These are phyloP conservation scores for Oenanthe javanica DNA, from an alignment of 140 eudicot species.

Conservation along the genomic window DNA sequence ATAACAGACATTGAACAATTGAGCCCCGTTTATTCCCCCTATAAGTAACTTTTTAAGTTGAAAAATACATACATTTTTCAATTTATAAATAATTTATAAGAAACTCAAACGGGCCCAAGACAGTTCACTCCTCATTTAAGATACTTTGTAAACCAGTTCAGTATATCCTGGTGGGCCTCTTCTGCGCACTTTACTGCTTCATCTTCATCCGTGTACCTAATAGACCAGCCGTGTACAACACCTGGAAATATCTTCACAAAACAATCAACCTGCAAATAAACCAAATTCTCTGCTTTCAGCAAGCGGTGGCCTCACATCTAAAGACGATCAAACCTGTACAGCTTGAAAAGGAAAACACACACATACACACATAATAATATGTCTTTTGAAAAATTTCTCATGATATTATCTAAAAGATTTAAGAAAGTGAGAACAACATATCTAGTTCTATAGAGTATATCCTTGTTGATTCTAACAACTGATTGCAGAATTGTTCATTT, in stretches of 20 bases:
- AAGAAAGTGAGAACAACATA: neutral
- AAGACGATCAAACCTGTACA: neutral
- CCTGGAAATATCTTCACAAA: conserved; percentile 75
- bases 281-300: neutral
- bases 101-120: neutral
- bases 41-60: no score
- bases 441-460: neutral
- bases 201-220: conserved; percentile 55
- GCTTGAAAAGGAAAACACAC: no score
- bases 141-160: conserved; percentile 53
- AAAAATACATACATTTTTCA: no score
- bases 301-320: neutral
- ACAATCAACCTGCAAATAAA: conserved; percentile 34
- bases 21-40: no score
- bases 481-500: no score
- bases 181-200: conserved; percentile 44
- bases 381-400: neutral
- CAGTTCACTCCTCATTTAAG: conserved; percentile 14
- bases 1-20: no score
- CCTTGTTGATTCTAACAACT: no score
- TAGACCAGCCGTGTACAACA: conserved; percentile 73
- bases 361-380: no score
- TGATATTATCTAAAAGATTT: neutral
- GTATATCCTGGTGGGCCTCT: conserved; percentile 62
- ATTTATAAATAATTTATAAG: no score